Conservation (phyloP, 2,329 filamentous ascomycete species). For the Thielaviopsis euricoi region DNA sequence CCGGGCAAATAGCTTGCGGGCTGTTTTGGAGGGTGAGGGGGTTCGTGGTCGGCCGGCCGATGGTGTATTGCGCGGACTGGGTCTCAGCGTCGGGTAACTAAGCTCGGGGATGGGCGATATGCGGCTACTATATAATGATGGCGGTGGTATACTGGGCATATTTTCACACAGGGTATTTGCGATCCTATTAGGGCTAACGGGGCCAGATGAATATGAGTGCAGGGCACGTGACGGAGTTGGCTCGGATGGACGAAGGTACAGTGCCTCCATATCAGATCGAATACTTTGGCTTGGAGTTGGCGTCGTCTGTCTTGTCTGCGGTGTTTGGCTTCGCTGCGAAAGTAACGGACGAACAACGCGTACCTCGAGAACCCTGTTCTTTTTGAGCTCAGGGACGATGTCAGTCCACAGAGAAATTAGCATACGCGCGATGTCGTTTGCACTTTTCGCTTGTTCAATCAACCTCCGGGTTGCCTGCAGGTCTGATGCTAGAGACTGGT, state of each 20-base stretch:
- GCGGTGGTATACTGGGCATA: background rate
- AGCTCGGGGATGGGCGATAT: background rate
- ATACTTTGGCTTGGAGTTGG: background rate
- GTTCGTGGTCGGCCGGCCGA: background rate
- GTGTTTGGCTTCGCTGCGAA: background rate
- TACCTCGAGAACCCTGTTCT: conserved; percentile 3
- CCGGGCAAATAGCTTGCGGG: background rate
- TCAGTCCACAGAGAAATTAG: conserved; percentile 49
- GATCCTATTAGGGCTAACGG: background rate
- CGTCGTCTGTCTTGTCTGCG: background rate
- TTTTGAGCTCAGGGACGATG: conserved; percentile 8
- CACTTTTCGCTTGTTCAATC: conserved; percentile 40
- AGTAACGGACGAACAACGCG: conserved; percentile 5
- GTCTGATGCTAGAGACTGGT: background rate
- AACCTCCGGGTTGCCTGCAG: conserved; percentile 7
- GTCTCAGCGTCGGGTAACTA: background rate
- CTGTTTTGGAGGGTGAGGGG: background rate
- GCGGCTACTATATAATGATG: background rate
- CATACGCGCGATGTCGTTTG: conserved; percentile 47
- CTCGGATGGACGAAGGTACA: background rate
- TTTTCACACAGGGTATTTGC: background rate
- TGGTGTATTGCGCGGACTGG: background rate
- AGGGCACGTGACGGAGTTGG: background rate
- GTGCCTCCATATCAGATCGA: background rate
- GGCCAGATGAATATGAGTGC: background rate